Conservation (phyloP, 2,329 filamentous ascomycete species). For the Neonectria hederae region DNA sequence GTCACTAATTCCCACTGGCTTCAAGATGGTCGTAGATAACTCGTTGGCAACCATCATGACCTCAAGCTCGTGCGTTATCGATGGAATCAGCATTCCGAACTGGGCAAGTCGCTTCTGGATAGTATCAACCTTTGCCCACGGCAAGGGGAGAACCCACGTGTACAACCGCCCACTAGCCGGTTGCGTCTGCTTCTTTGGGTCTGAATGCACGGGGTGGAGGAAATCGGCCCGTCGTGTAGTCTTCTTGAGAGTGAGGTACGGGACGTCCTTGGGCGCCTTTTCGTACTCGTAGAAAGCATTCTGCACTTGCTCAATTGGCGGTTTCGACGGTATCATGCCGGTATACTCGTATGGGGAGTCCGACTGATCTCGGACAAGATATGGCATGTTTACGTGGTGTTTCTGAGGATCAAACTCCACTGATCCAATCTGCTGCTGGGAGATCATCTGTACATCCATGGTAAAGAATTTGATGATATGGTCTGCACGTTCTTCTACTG, state of each 20-base stretch:
- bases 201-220: slow-evolving; percentile 54
- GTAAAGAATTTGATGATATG: slow-evolving; percentile 57
- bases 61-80: slow-evolving; percentile 76
- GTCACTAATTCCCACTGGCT: slow-evolving; percentile 60
- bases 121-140: slow-evolving; percentile 60
- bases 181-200: slow-evolving; percentile 12
- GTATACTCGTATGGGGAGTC: slow-evolving; percentile 54
- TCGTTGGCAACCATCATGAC: slow-evolving; percentile 69
- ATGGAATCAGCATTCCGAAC: slow-evolving; percentile 74
- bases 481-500: slow-evolving; percentile 46
- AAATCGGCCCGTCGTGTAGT: slow-evolving; percentile 69
- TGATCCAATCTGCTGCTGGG: slow-evolving; percentile 45
- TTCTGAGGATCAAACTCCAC: slow-evolving; percentile 38
- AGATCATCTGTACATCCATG: slow-evolving; percentile 34
- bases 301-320: slow-evolving; percentile 52
- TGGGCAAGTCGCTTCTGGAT: slow-evolving; percentile 56
- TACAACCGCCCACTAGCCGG: slow-evolving; percentile 54
- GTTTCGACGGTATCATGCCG: slow-evolving; percentile 55
- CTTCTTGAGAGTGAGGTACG: slow-evolving; percentile 59
- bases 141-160: slow-evolving; percentile 55
- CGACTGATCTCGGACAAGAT: slow-evolving; percentile 53
- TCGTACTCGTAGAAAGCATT: slow-evolving; percentile 49
- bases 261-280: slow-evolving; percentile 52
- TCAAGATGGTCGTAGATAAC: slow-evolving; percentile 55
- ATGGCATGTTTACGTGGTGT: slow-evolving; percentile 34